phyloP scores from a whole-genome alignment of 176 grass and related monocot species.

The Triticum turgidum region DNA sequence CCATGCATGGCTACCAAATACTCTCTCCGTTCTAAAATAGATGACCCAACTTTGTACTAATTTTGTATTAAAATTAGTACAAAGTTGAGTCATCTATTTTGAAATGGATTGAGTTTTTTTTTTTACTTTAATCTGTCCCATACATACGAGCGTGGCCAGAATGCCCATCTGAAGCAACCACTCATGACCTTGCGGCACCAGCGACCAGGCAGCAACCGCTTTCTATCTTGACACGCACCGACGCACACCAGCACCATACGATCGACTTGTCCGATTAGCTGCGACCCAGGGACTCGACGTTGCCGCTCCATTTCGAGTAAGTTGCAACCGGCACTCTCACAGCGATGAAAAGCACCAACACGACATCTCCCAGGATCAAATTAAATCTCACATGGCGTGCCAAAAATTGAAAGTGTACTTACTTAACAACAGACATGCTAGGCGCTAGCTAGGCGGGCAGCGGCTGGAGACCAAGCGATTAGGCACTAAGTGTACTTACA shows the following conservation, averaged over 20 bases:
- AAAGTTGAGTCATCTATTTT: too few relatives aligned
- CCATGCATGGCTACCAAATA: too few relatives aligned
- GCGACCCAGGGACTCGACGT: neutral
- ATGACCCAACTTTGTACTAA: too few relatives aligned
- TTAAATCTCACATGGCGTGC: neutral
- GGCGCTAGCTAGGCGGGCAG: neutral
- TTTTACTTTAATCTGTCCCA: too few relatives aligned
- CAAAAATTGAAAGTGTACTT: too few relatives aligned
- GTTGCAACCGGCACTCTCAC: neutral
- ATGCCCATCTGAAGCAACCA: neutral
- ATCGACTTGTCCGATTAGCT: neutral
- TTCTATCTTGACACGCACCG: neutral
- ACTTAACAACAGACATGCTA: neutral
- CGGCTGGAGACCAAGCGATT: neutral
- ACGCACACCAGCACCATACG: neutral
- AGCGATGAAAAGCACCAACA: neutral
- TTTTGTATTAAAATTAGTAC: too few relatives aligned
- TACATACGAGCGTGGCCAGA: neutral
- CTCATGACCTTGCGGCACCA: neutral
- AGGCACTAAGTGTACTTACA: constrained; percentile 2
- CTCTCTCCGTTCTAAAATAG: too few relatives aligned
- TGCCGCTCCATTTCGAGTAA: neutral
- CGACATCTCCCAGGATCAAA: neutral
- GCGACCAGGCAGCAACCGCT: neutral
- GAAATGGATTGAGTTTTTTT: too few relatives aligned